phyloP scores from a whole-genome alignment of 2,329 filamentous ascomycete genomes.

The Mariannaea sp. region DNA sequence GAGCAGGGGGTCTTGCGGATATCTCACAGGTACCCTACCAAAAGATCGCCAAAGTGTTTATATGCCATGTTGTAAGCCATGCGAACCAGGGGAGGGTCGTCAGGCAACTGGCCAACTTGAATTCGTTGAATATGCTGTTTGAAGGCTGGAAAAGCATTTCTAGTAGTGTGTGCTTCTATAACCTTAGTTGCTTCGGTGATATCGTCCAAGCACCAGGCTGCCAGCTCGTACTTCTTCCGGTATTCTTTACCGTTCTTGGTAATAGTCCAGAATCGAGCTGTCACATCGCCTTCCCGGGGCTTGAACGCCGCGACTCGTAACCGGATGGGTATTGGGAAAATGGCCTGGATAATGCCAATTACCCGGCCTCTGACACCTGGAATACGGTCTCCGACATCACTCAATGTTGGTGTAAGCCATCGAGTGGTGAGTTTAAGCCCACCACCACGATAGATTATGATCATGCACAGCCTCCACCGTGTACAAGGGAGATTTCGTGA shows the following conservation, averaged over 20 bases:
- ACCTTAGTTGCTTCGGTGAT: conserved; percentile 42
- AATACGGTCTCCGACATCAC: conserved; percentile 47
- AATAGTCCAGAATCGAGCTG: conserved; percentile 47
- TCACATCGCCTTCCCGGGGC: conserved; percentile 45
- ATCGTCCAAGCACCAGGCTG: conserved; percentile 48
- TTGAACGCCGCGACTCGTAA: conserved; percentile 50
- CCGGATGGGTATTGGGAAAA: conserved; percentile 44
- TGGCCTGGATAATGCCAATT: conserved; percentile 48
- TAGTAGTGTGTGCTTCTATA: conserved; percentile 46
- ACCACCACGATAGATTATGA: conserved; percentile 48
- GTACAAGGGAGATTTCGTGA: conserved; percentile 52
- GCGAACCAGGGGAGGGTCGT: too few species aligned
- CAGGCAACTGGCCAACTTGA: too few species aligned
- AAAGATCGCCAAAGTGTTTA: background rate
- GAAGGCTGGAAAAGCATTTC: conserved; percentile 37
- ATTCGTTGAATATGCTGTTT: conserved; percentile 20
- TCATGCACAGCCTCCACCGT: conserved; percentile 50
- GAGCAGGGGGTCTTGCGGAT: too few species aligned
- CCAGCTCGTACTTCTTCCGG: conserved; percentile 41
- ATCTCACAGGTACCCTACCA: background rate
- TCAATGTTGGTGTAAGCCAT: conserved; percentile 48
- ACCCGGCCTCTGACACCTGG: conserved; percentile 30
- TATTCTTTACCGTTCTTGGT: conserved; percentile 29
- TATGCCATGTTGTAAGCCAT: too few species aligned
- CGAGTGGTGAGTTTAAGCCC: conserved; percentile 51